Conservation (phyloP, 257 asterid species). For the Vinca minor region DNA sequence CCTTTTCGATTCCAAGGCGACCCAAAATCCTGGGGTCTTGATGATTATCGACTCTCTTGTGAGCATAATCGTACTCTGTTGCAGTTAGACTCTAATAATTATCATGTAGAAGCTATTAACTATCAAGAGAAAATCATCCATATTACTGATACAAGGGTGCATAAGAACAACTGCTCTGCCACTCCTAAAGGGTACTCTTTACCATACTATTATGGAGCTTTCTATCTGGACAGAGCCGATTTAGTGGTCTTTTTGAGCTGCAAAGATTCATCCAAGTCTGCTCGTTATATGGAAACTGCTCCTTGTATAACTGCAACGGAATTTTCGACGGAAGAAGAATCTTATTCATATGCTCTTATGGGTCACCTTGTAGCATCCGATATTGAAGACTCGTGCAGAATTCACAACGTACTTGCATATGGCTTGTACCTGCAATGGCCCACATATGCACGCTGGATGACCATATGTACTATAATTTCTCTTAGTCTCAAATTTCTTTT, state of each 20-base stretch:
- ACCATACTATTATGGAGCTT: not conserved
- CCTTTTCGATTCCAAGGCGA: no score
- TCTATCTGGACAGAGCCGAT: not conserved
- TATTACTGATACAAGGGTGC: not conserved
- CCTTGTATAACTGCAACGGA: not conserved
- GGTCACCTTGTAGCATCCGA: conserved; percentile 1
- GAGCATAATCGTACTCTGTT: not conserved
- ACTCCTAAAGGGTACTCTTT: not conserved
- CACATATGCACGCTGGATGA: no score
- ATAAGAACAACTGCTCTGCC: conserved; percentile 7
- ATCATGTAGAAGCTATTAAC: not conserved
- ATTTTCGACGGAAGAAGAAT: not conserved
- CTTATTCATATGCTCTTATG: not conserved
- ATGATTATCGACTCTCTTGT: not conserved
- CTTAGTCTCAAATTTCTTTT: no score
- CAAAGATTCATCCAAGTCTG: not conserved
- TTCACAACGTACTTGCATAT: not conserved
- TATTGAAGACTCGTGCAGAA: conserved; percentile 11
- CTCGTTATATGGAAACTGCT: not conserved
- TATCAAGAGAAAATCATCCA: not conserved
- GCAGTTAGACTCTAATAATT: not conserved
- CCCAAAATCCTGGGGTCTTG: no score
- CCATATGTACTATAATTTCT: no score
- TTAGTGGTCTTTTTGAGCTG: not conserved
- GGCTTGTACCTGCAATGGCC: not conserved